These are phyloP conservation scores for Solanum sejunctum DNA, from an alignment of 257 asterid genomes.

Conservation along the genomic window DNA sequence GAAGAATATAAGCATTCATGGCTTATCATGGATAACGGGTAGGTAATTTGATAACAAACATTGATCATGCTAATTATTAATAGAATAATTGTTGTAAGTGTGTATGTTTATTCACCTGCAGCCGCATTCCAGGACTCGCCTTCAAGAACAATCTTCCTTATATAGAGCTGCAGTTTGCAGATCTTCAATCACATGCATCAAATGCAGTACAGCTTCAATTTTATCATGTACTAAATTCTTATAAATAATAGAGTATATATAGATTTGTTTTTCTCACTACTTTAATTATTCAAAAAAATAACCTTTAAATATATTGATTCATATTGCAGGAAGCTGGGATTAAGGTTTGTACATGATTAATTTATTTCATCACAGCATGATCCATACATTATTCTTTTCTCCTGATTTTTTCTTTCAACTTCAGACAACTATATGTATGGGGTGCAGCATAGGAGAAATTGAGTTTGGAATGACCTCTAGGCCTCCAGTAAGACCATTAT, in stretches of 20 bases:
- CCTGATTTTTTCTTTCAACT: neutral
- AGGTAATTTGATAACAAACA: neutral
- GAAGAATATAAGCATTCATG: conserved; percentile 26
- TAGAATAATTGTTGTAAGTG: neutral
- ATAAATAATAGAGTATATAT: neutral
- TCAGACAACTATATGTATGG: conserved; percentile 56
- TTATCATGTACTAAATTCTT: conserved; percentile 30
- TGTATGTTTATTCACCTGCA: neutral
- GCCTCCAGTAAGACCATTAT: conserved; percentile 23
- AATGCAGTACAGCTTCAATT: conserved; percentile 42
- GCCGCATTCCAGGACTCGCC: conserved; percentile 67
- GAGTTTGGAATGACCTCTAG: conserved; percentile 55
- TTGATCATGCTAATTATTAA: neutral
- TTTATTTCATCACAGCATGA: neutral
- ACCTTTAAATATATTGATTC: neutral
- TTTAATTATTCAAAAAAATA: neutral
- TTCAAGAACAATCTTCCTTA: conserved; percentile 39
- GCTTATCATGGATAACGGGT: neutral
- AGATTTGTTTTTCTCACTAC: neutral
- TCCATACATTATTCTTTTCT: neutral
- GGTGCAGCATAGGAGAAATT: conserved; percentile 66
- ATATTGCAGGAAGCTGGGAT: conserved; percentile 70
- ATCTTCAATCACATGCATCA: conserved; percentile 33
- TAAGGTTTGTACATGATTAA: conserved; percentile 32
- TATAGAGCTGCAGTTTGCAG: conserved; percentile 36